Conservation (phyloP, 1,284 basidiomycete species). For the Trichosporon sp. region DNA sequence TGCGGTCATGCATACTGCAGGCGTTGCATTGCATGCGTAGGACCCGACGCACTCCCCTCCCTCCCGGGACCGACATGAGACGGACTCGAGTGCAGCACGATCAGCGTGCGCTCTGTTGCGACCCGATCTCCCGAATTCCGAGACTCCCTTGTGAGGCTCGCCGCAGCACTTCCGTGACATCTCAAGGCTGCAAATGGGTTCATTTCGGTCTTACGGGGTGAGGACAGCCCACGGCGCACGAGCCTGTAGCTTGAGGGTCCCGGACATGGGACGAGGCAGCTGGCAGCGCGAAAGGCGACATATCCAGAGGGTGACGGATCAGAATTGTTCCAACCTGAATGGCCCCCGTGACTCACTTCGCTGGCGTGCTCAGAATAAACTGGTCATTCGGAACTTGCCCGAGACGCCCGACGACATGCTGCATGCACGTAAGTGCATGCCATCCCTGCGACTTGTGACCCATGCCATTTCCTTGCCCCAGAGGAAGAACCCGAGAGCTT, state of each 20-base stretch:
- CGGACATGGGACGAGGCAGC: not conserved
- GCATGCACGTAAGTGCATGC: not conserved
- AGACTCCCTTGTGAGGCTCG: not conserved
- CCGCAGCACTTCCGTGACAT: not conserved
- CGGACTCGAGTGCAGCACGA: not conserved
- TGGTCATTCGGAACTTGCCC: not conserved
- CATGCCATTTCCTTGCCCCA: too few species aligned
- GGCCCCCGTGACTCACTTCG: not conserved
- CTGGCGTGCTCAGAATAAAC: not conserved
- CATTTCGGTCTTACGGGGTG: too few species aligned
- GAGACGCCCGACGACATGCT: not conserved
- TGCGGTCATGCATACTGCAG: not conserved
- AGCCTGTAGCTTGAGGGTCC: too few species aligned
- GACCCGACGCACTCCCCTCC: not conserved
- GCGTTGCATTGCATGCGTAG: too few species aligned
- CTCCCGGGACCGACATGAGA: not conserved
- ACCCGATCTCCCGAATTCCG: not conserved
- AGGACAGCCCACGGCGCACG: too few species aligned
- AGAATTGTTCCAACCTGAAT: not conserved
- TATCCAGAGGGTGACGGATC: not conserved
- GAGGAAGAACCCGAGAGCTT: too few species aligned
- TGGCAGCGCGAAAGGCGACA: not conserved
- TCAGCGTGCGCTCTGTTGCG: not conserved
- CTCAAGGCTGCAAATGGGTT: too few species aligned
- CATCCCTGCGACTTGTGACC: not conserved